Percentiles rank a stretch among this genome's conserved stretches.
Conservation (phyloP, 352 stramenopile genomes). For the Phytophthora macrochlamydospora region DNA sequence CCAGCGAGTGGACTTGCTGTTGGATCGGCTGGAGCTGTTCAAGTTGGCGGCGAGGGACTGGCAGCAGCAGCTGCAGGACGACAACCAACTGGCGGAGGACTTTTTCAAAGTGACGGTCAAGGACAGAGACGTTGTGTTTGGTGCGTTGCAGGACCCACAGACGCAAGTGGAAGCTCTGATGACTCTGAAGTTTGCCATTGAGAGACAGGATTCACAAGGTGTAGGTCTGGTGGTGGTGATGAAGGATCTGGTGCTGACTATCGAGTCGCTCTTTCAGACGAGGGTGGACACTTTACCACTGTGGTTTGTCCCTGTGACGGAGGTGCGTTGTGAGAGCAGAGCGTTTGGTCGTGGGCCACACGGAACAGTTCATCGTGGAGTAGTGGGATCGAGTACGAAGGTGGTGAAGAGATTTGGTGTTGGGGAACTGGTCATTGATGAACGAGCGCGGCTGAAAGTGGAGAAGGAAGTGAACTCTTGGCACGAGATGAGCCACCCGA, state of each 20-base stretch:
- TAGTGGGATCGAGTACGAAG: background rate
- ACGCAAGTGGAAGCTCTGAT: conserved; percentile 25
- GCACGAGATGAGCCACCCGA: conserved; percentile 25
- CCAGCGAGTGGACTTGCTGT: background rate
- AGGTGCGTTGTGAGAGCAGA: conserved; percentile 17
- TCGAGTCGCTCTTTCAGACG: conserved; percentile 3
- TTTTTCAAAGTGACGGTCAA: background rate
- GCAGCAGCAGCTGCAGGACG: too few species aligned
- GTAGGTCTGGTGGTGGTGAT: background rate
- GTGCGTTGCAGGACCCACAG: conserved; percentile 8
- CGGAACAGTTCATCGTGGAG: conserved; percentile 7
- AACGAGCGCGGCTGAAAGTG: background rate
- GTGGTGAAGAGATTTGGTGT: conserved; percentile 8
- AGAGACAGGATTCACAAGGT: background rate
- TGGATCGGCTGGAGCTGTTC: too few species aligned
- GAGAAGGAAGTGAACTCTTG: conserved; percentile 5
- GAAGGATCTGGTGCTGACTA: background rate
- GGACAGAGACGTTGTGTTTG: conserved; percentile 7
- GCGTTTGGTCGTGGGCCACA: conserved; percentile 18
- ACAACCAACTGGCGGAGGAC: background rate
- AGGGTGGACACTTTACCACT: background rate
- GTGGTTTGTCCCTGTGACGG: conserved; percentile 3
- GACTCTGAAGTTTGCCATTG: conserved; percentile 21
- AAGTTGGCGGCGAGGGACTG: too few species aligned
- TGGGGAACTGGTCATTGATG: background rate